Evolutionary conservation across 805 yeast species (phyloP), one percentile per base, ranked within the genome.

Genomic region (Kazachstania kunashirensis): DNA sequence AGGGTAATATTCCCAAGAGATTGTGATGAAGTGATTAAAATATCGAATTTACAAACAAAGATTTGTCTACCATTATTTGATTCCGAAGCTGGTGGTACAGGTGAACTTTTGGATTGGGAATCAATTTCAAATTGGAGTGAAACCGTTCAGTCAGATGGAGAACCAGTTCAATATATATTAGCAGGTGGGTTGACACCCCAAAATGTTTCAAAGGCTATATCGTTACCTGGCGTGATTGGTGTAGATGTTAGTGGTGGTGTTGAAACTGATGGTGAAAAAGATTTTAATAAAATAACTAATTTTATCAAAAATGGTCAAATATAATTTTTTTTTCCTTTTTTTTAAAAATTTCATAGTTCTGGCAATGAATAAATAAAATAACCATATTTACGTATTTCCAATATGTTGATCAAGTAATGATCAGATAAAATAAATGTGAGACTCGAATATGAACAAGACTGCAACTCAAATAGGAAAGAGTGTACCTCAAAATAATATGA

Each of bases 201-300:
- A 1, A 92, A 88, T 48, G 84, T 92, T 5, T 39, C 40, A 0
- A 53, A 55, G 2, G 94, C 94, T 0, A 55, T 71, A 10, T 46
- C 53, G 0, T 33, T 57, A 18, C 39, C 44, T 10, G 89, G 92
- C 17, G 75, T 83, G n/a, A 53, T 77, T 25, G 97, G 96, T 4
- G 89, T 83, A 18, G 98, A 89, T 60, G 97, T 92, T 6, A 80
- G 95, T 50, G 86, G 96, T 8, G 98, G 98, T 1, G 95, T 88
- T 2, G 98, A 92, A 54, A 75, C 79, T 0, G 53, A 74, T 29
- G 95, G 95, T 2, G 56, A 47, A 1, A 92, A 89, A 58, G 95
- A 86, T 55, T 49, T 64, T 33, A 53, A 38, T 1, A 89, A 86
- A 60, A 74, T 89, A 15, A 49, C 49, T 37, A 37, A 41, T 11